Evolutionary conservation across 495 filamentous ascomycete genomes (phyloP).

Genomic region (Talaromyces thailandensis): DNA sequence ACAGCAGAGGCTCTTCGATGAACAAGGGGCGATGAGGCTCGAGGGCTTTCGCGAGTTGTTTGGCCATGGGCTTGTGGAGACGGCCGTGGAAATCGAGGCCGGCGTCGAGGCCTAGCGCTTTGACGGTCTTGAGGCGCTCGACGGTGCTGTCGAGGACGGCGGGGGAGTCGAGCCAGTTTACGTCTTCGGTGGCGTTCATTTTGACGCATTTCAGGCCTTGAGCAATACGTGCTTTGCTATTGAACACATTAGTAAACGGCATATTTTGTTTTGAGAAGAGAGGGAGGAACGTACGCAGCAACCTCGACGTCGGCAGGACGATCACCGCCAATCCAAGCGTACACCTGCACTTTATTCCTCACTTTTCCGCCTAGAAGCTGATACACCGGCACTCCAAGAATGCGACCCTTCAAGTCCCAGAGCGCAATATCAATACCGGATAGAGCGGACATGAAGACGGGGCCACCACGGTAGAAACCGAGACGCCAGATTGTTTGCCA

Average conservation of each 20-base stretch:
- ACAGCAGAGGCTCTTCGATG: constrained; percentile 69
- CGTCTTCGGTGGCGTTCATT: constrained; percentile 76
- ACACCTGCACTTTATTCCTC: constrained; percentile 63
- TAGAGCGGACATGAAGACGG: constrained; percentile 75
- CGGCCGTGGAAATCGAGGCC: constrained; percentile 74
- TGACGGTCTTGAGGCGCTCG: constrained; percentile 60
- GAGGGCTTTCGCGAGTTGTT: constrained; percentile 62
- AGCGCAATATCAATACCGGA: constrained; percentile 75
- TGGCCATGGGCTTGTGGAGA: constrained; percentile 74
- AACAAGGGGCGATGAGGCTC: constrained; percentile 69
- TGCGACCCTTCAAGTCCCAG: constrained; percentile 64
- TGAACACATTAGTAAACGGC: background rate
- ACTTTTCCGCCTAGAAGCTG: constrained; percentile 72
- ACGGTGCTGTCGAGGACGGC: constrained; percentile 52
- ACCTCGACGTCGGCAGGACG: constrained; percentile 60
- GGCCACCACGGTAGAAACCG: constrained; percentile 74
- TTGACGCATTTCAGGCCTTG: constrained; percentile 70
- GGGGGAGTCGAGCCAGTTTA: constrained; percentile 74
- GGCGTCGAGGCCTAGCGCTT: constrained; percentile 59
- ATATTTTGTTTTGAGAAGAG: background rate
- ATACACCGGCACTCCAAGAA: constrained; percentile 60
- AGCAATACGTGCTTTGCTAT: constrained; percentile 47
- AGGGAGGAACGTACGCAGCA: constrained; percentile 41
- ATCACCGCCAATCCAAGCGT: constrained; percentile 84
- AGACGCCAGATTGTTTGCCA: constrained; percentile 66